Percentiles rank a stretch among this genome's conserved stretches.
Conservation (phyloP, 2,329 filamentous ascomycete species). For the Neonectria hederae region DNA sequence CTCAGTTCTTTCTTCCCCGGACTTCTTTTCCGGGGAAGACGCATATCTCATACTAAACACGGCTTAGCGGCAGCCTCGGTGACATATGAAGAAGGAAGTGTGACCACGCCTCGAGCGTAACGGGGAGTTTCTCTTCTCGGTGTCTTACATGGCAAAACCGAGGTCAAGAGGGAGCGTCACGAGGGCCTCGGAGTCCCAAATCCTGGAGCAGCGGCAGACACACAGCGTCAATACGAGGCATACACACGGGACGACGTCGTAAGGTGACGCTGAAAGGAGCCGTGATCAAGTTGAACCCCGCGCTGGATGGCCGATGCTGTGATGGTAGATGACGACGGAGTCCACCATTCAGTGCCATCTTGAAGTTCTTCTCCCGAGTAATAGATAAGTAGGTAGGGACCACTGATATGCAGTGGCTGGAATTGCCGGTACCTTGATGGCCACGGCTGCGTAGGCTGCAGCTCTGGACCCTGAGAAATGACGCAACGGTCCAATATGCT, state of each 20-base stretch:
- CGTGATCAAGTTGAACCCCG: neutral
- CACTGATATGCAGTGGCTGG: too few species aligned
- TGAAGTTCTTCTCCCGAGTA: neutral
- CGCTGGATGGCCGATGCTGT: neutral
- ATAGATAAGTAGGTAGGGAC: too few species aligned
- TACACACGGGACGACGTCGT: neutral
- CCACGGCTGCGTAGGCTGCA: slow-evolving; percentile 14
- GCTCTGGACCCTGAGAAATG: slow-evolving; percentile 28
- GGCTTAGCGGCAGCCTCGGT: neutral
- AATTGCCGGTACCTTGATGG: slow-evolving; percentile 36
- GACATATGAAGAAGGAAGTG: too few species aligned
- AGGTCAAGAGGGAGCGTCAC: slow-evolving; percentile 13
- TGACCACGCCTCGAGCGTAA: slow-evolving; percentile 4
- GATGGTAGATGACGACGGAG: slow-evolving; percentile 1
- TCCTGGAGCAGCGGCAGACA: neutral
- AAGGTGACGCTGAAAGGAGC: neutral
- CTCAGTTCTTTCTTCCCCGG: neutral
- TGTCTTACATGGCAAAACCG: neutral
- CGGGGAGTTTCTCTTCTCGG: slow-evolving; percentile 1
- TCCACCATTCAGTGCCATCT: neutral
- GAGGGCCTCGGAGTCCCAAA: neutral
- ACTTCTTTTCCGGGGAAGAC: neutral
- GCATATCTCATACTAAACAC: neutral
- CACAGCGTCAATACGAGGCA: neutral
- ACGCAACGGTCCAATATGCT: neutral